These are phyloP conservation scores for Poa pratensis DNA, from an alignment of 176 grass and related monocot genomes.

Conservation along the genomic window DNA sequence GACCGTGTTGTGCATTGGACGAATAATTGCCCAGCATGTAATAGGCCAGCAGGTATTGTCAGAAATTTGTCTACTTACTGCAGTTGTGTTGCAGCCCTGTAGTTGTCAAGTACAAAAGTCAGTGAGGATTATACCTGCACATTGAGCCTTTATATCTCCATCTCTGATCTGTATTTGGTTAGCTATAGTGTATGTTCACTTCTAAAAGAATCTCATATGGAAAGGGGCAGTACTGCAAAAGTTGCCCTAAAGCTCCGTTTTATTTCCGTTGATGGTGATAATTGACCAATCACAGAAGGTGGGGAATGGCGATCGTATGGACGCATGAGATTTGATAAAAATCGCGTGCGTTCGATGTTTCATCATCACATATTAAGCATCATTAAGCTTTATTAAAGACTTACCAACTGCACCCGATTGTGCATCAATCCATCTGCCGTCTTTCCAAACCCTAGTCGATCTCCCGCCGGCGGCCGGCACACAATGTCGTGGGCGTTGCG, in stretches of 20 bases:
- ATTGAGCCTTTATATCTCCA: not conserved
- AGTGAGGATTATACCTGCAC: not conserved
- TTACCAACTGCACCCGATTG: no score
- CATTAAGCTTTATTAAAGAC: no score
- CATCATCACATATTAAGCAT: no score
- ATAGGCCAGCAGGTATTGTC: not conserved
- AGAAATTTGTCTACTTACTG: not conserved
- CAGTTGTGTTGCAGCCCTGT: not conserved
- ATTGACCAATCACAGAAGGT: no score
- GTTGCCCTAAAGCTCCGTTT: not conserved
- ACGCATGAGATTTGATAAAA: no score
- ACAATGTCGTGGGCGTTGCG: not conserved
- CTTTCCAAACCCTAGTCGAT: not conserved
- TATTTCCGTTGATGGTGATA: not conserved
- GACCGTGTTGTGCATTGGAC: not conserved
- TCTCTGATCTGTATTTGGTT: not conserved
- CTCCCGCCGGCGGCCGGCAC: not conserved
- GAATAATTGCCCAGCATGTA: constrained; percentile 1
- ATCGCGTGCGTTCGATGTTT: no score
- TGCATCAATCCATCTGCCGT: not conserved
- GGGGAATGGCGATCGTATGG: no score
- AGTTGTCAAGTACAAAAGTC: not conserved
- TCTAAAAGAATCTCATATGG: no score
- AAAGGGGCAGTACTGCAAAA: no score
- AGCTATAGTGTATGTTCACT: no score